Evolutionary conservation across 345 rosid species (phyloP).

Genomic region (Noccaea bulbosa): DNA sequence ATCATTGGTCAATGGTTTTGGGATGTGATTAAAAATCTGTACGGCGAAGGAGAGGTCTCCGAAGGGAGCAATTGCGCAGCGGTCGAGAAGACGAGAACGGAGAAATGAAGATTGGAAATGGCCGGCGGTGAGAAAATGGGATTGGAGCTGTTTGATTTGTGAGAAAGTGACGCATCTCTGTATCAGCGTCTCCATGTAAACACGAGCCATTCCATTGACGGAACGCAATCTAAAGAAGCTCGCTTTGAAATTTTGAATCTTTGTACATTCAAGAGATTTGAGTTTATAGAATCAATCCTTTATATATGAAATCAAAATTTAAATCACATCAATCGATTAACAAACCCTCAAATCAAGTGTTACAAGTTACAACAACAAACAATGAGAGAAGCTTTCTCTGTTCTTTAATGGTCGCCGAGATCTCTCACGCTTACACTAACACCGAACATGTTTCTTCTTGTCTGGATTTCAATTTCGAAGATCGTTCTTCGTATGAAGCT

Average conservation of each 20-base stretch:
- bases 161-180: constrained; percentile 51
- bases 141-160: constrained; percentile 71
- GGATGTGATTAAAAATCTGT: constrained; percentile 52
- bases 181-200: constrained; percentile 50
- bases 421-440: constrained; percentile 2
- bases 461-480: constrained; percentile 53
- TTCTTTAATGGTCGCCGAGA: constrained; percentile 16
- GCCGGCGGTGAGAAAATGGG: constrained; percentile 63
- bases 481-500: constrained; percentile 89
- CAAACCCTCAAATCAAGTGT: no score
- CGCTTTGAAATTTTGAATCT: no score
- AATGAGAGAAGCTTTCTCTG: neutral
- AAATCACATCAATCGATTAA: neutral
- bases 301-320: constrained; percentile 8
- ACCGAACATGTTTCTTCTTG: constrained; percentile 25
- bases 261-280: no score
- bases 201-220: constrained; percentile 43
- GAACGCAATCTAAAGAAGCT: no score
- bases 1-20: constrained; percentile 71
- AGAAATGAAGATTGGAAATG: constrained; percentile 50
- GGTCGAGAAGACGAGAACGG: constrained; percentile 80
- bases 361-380: neutral
- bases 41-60: constrained; percentile 64
- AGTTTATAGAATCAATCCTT: neutral
- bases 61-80: constrained; percentile 62